Evolutionary conservation across 2,329 filamentous ascomycete species (phyloP).

Genomic region (Stenocarpella maydis): DNA sequence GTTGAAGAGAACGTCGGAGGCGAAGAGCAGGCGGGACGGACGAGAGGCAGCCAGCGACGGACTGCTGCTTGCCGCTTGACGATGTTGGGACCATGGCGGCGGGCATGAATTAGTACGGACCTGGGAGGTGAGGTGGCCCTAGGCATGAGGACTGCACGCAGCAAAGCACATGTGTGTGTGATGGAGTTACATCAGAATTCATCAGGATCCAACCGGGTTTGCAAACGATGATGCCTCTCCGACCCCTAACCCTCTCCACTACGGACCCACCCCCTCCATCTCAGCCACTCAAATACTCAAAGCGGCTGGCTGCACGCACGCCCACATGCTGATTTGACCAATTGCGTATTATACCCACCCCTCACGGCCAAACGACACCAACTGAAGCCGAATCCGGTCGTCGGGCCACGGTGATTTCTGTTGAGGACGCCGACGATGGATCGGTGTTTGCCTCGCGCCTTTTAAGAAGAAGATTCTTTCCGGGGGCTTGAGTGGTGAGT

Average conservation of each 20-base stretch:
- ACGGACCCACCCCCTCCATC: not conserved
- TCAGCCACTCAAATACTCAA: not conserved
- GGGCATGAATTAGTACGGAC: constrained; percentile 3
- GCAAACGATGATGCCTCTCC: too few relatives aligned
- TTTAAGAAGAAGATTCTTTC: constrained; percentile 2
- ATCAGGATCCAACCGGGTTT: too few relatives aligned
- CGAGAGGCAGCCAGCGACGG: not conserved
- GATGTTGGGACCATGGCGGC: not conserved
- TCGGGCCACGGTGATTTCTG: not conserved
- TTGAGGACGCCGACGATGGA: constrained; percentile 3
- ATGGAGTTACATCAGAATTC: too few relatives aligned
- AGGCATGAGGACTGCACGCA: too few relatives aligned
- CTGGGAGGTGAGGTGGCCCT: not conserved
- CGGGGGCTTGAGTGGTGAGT: not conserved
- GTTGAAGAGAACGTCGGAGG: not conserved
- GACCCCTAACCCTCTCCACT: not conserved
- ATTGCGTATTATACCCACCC: constrained; percentile 12
- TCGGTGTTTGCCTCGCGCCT: constrained; percentile 12
- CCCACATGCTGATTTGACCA: not conserved
- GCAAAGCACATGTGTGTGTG: too few relatives aligned
- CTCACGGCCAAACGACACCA: not conserved
- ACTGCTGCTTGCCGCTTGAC: not conserved
- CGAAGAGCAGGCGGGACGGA: too few relatives aligned
- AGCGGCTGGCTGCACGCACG: not conserved
- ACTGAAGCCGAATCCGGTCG: not conserved